Base-by-base conservation (phyloP, 305 asterid genomes). In the Nicotiana rustica region DNA sequence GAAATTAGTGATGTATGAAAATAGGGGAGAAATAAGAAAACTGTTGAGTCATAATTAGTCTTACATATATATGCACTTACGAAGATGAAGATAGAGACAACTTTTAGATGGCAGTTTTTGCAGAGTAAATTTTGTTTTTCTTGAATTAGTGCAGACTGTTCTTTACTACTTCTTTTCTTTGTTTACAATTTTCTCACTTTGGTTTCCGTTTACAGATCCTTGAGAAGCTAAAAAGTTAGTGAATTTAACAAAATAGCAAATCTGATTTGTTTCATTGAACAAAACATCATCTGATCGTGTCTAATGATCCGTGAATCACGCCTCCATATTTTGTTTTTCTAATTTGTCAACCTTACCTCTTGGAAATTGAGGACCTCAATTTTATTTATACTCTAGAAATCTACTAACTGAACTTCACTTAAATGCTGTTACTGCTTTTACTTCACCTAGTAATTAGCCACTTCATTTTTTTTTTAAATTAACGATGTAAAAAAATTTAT, bases 381-480 rank as follows among this genome's bases (percentile, higher is more conserved):
- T 83, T 70, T 84, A 57, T 82, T 81, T 81, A 71, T 70, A 55
- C 41, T 56, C 85, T 82, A 47, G 10, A 75, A 52, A 75, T 29
- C 80, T 75, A 75, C 65, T 52, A 75, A 17, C 80, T 75, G 80
- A 52, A 75, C 47, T 75, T 29, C 65, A 47, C 65, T 75, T 75
- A 75, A 75, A 75, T 75, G 80, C 65, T 75, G 15, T 75, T 75
- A 52, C 47, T 15, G 29, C 21, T 75, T 52, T 75, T 75, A 75
- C 19, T 71, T 71, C 62, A 47, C 62, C 62, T 21, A 21, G 60
- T 56, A 12, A 75, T 29, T 75, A 29, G 36, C 65, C 47, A 29
- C 29, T 75, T 75, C 14, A 49, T 0, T 41, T 0, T 44, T 41
- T 2, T 1, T 38, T 36, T 14, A 55, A 55, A 56, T 6, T 14